Evolutionary conservation across 768 basidiomycete species (phyloP).

Genomic region (Gautieria morchelliformis): DNA sequence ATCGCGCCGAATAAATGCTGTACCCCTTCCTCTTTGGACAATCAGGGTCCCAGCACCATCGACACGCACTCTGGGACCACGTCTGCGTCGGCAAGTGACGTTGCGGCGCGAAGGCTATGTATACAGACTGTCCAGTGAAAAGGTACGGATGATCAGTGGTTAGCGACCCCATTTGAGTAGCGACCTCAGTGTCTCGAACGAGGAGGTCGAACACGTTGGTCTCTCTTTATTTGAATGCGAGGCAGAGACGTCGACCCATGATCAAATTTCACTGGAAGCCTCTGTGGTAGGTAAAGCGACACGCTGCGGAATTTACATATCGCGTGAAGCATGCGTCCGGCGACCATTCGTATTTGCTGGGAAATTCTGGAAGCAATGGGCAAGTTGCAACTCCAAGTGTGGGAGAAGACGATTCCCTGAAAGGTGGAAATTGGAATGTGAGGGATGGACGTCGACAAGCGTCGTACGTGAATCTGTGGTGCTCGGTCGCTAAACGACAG

Average conservation of each 20-base stretch:
- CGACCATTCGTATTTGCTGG: slow-evolving; percentile 34
- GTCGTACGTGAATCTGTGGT: slow-evolving; percentile 6
- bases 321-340: slow-evolving; percentile 34
- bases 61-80: background rate
- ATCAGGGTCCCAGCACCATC: background rate
- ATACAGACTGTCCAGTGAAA: background rate
- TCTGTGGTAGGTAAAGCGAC: background rate
- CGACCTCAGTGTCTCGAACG: background rate
- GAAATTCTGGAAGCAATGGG: slow-evolving; percentile 35
- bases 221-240: background rate
- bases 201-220: background rate
- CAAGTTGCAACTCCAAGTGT: slow-evolving; percentile 23
- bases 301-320: slow-evolving; percentile 27
- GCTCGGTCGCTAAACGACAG: slow-evolving; percentile 8
- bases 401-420: slow-evolving; percentile 17
- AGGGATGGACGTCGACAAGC: slow-evolving; percentile 2
- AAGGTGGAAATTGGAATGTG: slow-evolving; percentile 22
- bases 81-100: background rate
- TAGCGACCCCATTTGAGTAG: background rate
- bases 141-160: background rate
- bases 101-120: background rate
- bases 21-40: background rate
- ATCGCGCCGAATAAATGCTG: background rate
- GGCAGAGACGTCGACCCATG: background rate
- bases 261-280: background rate